A percentile compares a stretch with the other conserved stretches of the same genome.
These are phyloP conservation scores for Tetracentron sinense DNA, from an alignment of 164 flowering plant species.

Conservation along the genomic window DNA sequence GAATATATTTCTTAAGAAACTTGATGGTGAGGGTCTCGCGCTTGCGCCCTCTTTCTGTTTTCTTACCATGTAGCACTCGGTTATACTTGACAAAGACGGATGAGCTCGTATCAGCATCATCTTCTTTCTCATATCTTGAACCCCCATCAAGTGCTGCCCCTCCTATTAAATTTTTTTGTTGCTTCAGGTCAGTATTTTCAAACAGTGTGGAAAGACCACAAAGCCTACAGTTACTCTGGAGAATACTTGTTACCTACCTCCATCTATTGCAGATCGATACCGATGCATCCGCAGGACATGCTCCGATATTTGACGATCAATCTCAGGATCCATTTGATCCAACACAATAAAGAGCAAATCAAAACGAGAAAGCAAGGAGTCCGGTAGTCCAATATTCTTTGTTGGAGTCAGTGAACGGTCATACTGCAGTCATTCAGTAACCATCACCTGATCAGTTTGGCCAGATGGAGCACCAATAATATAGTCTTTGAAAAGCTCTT, in stretches of 20 bases:
- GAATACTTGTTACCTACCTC: conserved; percentile 44
- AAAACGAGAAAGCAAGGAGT: conserved; percentile 96
- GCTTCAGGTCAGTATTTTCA: conserved; percentile 11
- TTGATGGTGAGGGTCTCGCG: conserved; percentile 80
- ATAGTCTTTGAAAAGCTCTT: conserved; percentile 3
- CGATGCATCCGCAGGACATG: conserved; percentile 99
- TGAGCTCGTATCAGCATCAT: conserved; percentile 61
- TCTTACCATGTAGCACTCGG: conserved; percentile 87
- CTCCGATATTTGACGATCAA: conserved; percentile 85
- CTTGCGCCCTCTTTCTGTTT: conserved; percentile 47
- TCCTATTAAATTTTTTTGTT: conserved; percentile 31
- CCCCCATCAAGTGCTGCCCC: conserved; percentile 39
- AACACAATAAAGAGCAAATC: conserved; percentile 91
- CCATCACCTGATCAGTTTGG: conserved; percentile 15
- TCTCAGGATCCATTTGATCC: conserved; percentile 99
- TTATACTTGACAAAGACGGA: conserved; percentile 85
- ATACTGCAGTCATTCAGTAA: conserved; percentile 54
- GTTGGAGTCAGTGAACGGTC: conserved; percentile 98
- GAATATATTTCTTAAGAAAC: conserved; percentile 95
- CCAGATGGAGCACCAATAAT: background rate
- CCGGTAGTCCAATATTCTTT: conserved; percentile 98
- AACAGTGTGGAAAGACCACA: background rate
- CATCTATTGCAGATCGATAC: conserved; percentile 72
- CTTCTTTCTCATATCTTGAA: conserved; percentile 63
- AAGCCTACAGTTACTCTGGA: background rate